A percentile compares a stretch with the other conserved stretches of the same genome.
These are phyloP conservation scores for Testicularia cyperi DNA, from an alignment of 1,284 basidiomycete genomes.

Conservation along the genomic window DNA sequence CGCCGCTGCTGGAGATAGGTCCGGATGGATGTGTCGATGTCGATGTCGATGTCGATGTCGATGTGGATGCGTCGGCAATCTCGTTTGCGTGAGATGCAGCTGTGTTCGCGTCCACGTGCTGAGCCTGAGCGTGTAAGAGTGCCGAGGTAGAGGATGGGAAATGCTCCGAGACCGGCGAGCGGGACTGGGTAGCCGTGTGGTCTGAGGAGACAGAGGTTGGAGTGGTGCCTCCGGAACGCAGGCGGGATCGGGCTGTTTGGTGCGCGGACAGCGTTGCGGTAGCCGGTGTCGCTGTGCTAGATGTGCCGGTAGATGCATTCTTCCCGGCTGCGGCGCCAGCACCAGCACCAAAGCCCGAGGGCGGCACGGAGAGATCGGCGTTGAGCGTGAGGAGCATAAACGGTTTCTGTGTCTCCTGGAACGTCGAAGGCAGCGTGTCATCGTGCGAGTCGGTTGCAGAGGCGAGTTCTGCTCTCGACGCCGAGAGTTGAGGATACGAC, in stretches of 20 bases:
- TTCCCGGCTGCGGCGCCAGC: too few species aligned
- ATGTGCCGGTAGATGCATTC: background rate
- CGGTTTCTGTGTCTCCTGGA: conserved; percentile 5
- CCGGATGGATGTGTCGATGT: background rate
- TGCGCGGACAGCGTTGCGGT: conserved; percentile 14
- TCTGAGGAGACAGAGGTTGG: conserved; percentile 17
- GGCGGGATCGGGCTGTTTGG: conserved; percentile 12
- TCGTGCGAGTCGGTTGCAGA: conserved; percentile 4
- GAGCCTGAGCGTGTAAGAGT: too few species aligned
- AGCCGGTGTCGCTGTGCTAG: conserved; percentile 6
- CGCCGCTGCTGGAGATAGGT: background rate
- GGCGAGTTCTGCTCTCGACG: conserved; percentile 6
- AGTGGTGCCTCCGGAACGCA: conserved; percentile 21
- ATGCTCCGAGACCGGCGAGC: conserved; percentile 25
- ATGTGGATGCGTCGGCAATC: conserved; percentile 1
- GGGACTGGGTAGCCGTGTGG: conserved; percentile 7
- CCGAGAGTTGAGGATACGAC: background rate
- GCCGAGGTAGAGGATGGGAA: conserved; percentile 9
- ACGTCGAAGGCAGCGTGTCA: background rate
- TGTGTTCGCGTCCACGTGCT: background rate
- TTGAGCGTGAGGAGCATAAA: conserved; percentile 40
- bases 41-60: too few species aligned
- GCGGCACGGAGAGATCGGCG: conserved; percentile 3
- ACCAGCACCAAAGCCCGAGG: background rate
- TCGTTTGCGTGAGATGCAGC: background rate